Evolutionary conservation across 441 rosid species (phyloP).

Genomic region (Brassica balearica): DNA sequence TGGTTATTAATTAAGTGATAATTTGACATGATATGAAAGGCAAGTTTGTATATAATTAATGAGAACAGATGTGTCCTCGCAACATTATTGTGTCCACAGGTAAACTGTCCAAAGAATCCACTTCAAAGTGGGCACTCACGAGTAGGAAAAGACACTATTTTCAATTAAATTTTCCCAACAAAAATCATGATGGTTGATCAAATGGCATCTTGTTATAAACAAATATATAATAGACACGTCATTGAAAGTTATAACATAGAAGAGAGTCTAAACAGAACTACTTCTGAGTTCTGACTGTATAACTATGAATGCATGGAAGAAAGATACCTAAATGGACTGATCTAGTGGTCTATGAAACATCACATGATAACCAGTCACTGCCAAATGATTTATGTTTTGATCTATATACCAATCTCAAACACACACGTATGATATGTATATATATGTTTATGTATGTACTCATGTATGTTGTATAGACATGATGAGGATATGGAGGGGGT

Average conservation of each 20-base stretch:
- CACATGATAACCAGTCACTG: not conserved
- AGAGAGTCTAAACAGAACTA: not conserved
- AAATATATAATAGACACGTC: conserved; percentile 9
- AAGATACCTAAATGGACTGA: not conserved
- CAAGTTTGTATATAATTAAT: conserved; percentile 39
- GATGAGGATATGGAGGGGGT: conserved; percentile 23
- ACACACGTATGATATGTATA: not conserved
- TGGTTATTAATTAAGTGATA: conserved; percentile 40
- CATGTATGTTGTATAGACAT: conserved; percentile 12
- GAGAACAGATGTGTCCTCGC: conserved; percentile 44
- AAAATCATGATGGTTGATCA: conserved; percentile 43
- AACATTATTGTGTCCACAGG: conserved; percentile 49
- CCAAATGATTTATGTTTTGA: not conserved
- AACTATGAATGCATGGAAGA: not conserved
- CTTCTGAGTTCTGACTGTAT: not conserved
- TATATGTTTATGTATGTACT: not conserved
- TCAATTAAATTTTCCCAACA: conserved; percentile 32
- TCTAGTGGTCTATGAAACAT: not conserved
- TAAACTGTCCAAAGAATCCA: conserved; percentile 48
- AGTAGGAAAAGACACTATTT: conserved; percentile 39
- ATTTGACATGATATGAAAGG: conserved; percentile 39
- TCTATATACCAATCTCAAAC: not conserved
- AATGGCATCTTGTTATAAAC: conserved; percentile 38
- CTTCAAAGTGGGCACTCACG: conserved; percentile 52
- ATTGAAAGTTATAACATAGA: conserved; percentile 4